Percentiles rank a stretch among this genome's conserved stretches.
Evolutionary conservation across 164 flowering plant species (phyloP).

Genomic region (Buxus sempervirens): DNA sequence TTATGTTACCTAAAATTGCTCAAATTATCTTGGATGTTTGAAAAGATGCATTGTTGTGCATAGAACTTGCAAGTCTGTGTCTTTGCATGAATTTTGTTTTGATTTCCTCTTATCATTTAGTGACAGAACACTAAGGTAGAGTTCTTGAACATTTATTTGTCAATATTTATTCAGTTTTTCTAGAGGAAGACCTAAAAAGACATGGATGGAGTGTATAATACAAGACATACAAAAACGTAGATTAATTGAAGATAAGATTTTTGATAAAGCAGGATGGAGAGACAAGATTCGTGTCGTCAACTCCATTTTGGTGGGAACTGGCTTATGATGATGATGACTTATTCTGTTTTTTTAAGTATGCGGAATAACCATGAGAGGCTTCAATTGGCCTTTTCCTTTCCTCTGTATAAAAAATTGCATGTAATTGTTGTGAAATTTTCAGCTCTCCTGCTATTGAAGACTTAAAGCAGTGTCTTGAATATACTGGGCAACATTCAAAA

Average conservation of each 20-base stretch:
- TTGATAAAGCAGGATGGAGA: too few relatives aligned
- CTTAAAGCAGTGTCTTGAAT: slow-evolving; percentile 85
- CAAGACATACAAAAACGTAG: too few relatives aligned
- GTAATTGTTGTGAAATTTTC: slow-evolving; percentile 24
- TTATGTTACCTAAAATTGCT: too few relatives aligned
- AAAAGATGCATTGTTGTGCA: neutral
- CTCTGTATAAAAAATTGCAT: neutral
- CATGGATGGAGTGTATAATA: too few relatives aligned
- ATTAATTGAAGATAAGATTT: too few relatives aligned
- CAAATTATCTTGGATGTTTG: neutral
- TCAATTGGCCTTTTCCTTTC: neutral
- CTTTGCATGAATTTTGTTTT: neutral
- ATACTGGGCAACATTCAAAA: slow-evolving; percentile 95
- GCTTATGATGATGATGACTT: too few relatives aligned
- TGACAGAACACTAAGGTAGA: neutral
- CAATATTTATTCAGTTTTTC: neutral
- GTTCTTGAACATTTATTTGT: too few relatives aligned
- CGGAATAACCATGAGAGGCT: neutral
- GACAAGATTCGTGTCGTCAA: too few relatives aligned
- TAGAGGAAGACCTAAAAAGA: too few relatives aligned
- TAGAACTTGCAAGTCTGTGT: neutral
- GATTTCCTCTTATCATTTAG: neutral
- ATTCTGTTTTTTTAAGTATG: neutral
- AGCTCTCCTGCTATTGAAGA: slow-evolving; percentile 97
- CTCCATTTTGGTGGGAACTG: too few relatives aligned